Evolutionary conservation across 805 yeast genomes (phyloP).

Genomic region (Candida multigemmis): DNA sequence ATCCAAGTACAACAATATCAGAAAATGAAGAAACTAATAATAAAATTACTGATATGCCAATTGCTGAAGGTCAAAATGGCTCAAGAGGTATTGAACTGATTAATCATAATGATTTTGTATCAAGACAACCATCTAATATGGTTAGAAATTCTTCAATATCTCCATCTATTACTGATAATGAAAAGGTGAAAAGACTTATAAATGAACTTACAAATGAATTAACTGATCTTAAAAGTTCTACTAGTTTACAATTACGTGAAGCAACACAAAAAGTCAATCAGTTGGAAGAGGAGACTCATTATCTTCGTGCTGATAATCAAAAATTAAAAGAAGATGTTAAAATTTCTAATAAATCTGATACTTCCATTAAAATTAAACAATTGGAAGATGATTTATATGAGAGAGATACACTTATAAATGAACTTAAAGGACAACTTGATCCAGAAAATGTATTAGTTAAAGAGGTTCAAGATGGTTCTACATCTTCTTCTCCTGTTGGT

Average conservation of each 20-base stretch:
- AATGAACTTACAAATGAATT: constrained; percentile 24
- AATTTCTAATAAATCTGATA: not conserved
- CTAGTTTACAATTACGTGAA: constrained; percentile 41
- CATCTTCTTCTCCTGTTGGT: constrained; percentile 4
- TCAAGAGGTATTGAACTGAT: constrained; percentile 3
- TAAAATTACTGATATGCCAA: constrained; percentile 5
- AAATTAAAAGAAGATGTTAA: constrained; percentile 4
- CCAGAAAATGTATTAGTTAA: constrained; percentile 14
- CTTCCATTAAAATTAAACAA: constrained; percentile 4
- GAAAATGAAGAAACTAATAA: constrained; percentile 8
- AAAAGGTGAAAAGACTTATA: constrained; percentile 20
- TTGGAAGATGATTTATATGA: constrained; percentile 16
- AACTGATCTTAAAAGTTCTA: constrained; percentile 16
- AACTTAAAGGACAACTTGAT: constrained; percentile 17
- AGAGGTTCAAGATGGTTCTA: constrained; percentile 6
- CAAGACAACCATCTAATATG: no score
- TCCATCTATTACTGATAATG: constrained; percentile 8
- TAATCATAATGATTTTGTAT: constrained; percentile 2
- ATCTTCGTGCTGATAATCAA: constrained; percentile 7
- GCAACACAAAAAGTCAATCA: constrained; percentile 47
- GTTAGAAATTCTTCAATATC: not conserved
- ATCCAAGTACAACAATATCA: constrained; percentile 15
- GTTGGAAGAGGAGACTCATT: constrained; percentile 31
- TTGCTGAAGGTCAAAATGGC: not conserved
- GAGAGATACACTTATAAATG: constrained; percentile 20